These are phyloP conservation scores for Aphanocladium album DNA, from an alignment of 2,329 filamentous ascomycete genomes.

Conservation along the genomic window DNA sequence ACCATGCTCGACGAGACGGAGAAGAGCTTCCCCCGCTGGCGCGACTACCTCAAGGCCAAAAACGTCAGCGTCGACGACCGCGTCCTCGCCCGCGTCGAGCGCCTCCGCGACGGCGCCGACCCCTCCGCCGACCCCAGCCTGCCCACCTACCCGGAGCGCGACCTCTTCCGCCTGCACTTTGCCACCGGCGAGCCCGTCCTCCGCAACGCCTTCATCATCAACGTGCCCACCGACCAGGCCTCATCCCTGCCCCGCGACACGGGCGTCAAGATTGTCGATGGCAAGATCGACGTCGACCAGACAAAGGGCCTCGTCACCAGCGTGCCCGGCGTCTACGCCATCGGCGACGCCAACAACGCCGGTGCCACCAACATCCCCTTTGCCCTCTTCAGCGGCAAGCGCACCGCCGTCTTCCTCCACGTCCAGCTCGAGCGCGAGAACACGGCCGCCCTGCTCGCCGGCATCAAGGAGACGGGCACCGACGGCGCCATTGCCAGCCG, in stretches of 20 bases:
- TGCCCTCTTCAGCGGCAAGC: conserved; percentile 55
- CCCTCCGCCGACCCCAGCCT: conserved; percentile 35
- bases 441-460: conserved; percentile 29
- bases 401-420: conserved; percentile 52
- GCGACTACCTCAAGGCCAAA: conserved; percentile 43
- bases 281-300: conserved; percentile 38
- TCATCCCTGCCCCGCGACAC: conserved; percentile 42
- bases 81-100: conserved; percentile 43
- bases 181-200: conserved; percentile 37
- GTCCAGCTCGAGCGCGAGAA: conserved; percentile 40
- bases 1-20: conserved; percentile 35
- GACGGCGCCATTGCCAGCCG: conserved; percentile 17
- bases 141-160: conserved; percentile 43
- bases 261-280: conserved; percentile 40
- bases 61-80: conserved; percentile 52
- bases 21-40: conserved; percentile 40
- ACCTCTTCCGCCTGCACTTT: conserved; percentile 53
- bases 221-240: conserved; percentile 41
- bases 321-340: conserved; percentile 48
- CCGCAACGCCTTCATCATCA: conserved; percentile 48
- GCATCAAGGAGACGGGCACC: conserved; percentile 15
- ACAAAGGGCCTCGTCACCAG: conserved; percentile 45
- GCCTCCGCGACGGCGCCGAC: conserved; percentile 36
- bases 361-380: conserved; percentile 57
- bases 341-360: conserved; percentile 57